Percentiles rank a stretch among this genome's conserved stretches.
phyloP scores from a whole-genome alignment of 148 eudicot species.

The Rhododendron ferrugineum region DNA sequence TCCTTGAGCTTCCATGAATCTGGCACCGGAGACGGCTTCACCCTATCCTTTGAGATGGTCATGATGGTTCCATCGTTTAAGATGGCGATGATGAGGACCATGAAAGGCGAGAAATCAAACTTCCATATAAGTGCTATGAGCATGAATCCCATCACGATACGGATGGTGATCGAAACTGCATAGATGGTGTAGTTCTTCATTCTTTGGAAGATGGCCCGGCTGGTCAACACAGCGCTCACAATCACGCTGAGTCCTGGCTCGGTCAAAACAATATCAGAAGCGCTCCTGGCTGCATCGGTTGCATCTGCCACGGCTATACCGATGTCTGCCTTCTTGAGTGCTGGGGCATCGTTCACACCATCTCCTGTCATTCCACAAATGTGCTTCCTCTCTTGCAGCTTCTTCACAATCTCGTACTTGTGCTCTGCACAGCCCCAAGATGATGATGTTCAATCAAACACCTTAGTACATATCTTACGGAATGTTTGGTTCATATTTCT shows the following conservation, averaged over 20 bases:
- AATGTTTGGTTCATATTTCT: neutral
- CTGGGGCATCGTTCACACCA: conserved; percentile 97
- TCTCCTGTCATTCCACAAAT: conserved; percentile 97
- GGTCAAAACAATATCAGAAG: conserved; percentile 85
- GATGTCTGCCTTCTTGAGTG: conserved; percentile 84
- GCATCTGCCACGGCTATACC: conserved; percentile 96
- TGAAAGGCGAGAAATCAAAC: conserved; percentile 86
- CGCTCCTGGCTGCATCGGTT: conserved; percentile 90
- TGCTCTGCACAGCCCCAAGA: conserved; percentile 49
- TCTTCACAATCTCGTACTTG: conserved; percentile 91
- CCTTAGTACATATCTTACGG: neutral
- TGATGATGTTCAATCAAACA: neutral
- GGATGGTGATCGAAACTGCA: conserved; percentile 89
- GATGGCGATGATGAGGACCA: conserved; percentile 84
- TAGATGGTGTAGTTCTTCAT: conserved; percentile 98
- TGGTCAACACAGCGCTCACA: conserved; percentile 75
- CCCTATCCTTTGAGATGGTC: conserved; percentile 93
- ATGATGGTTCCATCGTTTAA: conserved; percentile 92
- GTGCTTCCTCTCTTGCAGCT: conserved; percentile 84
- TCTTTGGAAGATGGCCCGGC: conserved; percentile 92
- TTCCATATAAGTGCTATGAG: conserved; percentile 79
- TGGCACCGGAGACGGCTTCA: conserved; percentile 88
- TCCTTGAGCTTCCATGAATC: conserved; percentile 96
- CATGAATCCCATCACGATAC: conserved; percentile 82
- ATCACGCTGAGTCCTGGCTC: conserved; percentile 96